Evolutionary conservation across 139 green algal genomes (phyloP).

Genomic region (Chlamydomonas urium): DNA sequence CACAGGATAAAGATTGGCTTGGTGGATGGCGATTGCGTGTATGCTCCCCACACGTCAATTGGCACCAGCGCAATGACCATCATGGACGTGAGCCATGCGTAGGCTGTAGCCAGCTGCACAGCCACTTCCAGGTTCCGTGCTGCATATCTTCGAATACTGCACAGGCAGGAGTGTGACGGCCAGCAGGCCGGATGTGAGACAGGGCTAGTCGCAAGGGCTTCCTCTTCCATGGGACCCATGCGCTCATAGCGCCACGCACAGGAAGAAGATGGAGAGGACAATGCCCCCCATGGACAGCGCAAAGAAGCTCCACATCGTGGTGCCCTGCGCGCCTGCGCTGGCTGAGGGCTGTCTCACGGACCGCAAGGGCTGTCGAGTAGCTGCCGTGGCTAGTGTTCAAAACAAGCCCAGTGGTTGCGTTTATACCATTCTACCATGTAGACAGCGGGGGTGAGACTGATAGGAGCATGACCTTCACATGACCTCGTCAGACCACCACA

Average conservation of each 20-base stretch:
- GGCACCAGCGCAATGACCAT: conserved; percentile 81
- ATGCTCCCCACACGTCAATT: conserved; percentile 66
- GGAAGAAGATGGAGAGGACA: conserved; percentile 23
- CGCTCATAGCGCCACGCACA: conserved; percentile 16
- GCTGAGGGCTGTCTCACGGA: too few species aligned
- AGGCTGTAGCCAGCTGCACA: conserved; percentile 48
- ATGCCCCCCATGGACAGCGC: conserved; percentile 26
- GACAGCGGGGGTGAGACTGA: too few species aligned
- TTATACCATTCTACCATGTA: too few species aligned
- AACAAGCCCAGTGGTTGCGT: too few species aligned
- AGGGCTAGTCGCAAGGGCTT: neutral
- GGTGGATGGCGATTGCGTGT: conserved; percentile 27
- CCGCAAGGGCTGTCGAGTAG: too few species aligned
- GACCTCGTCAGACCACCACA: too few species aligned
- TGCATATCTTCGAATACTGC: conserved; percentile 58
- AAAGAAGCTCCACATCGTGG: conserved; percentile 28
- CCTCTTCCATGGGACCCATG: neutral
- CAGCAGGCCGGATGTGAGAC: too few species aligned
- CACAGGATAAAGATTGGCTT: conserved; percentile 47
- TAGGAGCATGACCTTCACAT: too few species aligned
- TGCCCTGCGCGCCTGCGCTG: too few species aligned
- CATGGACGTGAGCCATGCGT: conserved; percentile 81
- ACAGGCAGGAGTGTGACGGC: too few species aligned
- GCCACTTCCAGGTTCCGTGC: conserved; percentile 46
- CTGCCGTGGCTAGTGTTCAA: too few species aligned